Evolutionary conservation across 768 basidiomycete species (phyloP).

Genomic region (Termitomyces sp.): DNA sequence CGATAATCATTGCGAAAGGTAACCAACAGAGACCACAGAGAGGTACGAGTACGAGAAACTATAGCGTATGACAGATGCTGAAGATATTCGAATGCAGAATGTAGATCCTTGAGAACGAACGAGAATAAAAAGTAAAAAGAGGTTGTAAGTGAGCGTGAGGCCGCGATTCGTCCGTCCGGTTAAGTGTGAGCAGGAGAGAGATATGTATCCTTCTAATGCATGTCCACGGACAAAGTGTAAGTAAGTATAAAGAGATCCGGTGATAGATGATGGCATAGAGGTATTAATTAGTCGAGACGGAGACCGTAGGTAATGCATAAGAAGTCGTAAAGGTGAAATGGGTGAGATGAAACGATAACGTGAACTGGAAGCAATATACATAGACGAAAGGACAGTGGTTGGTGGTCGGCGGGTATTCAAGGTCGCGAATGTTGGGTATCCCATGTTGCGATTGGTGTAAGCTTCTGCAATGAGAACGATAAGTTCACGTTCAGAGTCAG

Average conservation of each 20-base stretch:
- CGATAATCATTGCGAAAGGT: conserved; percentile 12
- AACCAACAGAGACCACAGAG: background rate
- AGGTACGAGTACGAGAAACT: background rate
- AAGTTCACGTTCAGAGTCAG: background rate
- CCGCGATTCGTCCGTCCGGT: background rate
- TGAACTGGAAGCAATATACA: background rate
- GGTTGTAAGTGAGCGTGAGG: conserved; percentile 11
- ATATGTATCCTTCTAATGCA: background rate
- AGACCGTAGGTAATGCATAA: background rate
- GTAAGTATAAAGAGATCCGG: background rate
- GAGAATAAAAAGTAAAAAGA: background rate
- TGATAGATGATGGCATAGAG: conserved; percentile 6
- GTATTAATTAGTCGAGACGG: background rate
- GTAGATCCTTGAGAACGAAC: background rate
- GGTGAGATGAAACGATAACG: background rate
- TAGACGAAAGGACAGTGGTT: background rate
- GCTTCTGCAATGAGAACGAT: background rate
- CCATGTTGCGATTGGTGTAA: background rate
- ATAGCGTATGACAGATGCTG: background rate
- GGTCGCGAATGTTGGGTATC: conserved; percentile 4
- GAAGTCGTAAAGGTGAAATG: conserved; percentile 7
- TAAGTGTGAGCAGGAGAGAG: background rate
- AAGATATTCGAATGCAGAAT: conserved; percentile 6
- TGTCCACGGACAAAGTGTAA: background rate
- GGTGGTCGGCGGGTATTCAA: conserved; percentile 11